Percentiles rank a stretch among this genome's conserved stretches.
Conservation (phyloP, 768 basidiomycete genomes). For the Cantharellus anzutake region DNA sequence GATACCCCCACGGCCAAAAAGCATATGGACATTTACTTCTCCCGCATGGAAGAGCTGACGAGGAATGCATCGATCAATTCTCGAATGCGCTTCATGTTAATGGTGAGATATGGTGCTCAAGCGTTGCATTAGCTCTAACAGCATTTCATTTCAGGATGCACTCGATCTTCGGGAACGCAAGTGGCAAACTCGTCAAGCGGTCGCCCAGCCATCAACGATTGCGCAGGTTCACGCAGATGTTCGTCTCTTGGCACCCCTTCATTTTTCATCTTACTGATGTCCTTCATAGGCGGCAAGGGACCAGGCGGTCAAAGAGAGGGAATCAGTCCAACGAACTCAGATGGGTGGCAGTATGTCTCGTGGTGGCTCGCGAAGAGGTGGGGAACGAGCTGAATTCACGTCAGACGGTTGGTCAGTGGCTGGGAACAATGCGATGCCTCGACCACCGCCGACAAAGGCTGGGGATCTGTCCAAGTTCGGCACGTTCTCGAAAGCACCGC, state of each 20-base stretch:
- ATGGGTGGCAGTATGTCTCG: constrained; percentile 41
- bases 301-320: constrained; percentile 31
- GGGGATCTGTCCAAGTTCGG: constrained; percentile 80
- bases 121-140: no score
- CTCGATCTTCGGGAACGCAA: constrained; percentile 70
- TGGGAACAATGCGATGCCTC: constrained; percentile 25
- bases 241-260: constrained; percentile 16
- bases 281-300: constrained; percentile 55
- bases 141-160: constrained; percentile 42
- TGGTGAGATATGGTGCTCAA: constrained; percentile 32
- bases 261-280: neutral
- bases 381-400: constrained; percentile 38
- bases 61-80: constrained; percentile 59
- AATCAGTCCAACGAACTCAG: constrained; percentile 32
- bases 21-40: constrained; percentile 87
- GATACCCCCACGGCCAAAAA: constrained; percentile 67
- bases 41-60: constrained; percentile 66
- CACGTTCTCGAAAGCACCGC: constrained; percentile 44
- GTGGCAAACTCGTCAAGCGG: constrained; percentile 56
- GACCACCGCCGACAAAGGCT: constrained; percentile 45
- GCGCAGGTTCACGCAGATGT: constrained; percentile 78
- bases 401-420: constrained; percentile 82
- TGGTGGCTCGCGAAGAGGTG: constrained; percentile 76
- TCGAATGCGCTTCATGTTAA: constrained; percentile 89
- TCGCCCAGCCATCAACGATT: constrained; percentile 70